A percentile compares a stretch with the other conserved stretches of the same genome.
Conservation (phyloP, 495 filamentous ascomycete genomes). For the Tirmania nivea region DNA sequence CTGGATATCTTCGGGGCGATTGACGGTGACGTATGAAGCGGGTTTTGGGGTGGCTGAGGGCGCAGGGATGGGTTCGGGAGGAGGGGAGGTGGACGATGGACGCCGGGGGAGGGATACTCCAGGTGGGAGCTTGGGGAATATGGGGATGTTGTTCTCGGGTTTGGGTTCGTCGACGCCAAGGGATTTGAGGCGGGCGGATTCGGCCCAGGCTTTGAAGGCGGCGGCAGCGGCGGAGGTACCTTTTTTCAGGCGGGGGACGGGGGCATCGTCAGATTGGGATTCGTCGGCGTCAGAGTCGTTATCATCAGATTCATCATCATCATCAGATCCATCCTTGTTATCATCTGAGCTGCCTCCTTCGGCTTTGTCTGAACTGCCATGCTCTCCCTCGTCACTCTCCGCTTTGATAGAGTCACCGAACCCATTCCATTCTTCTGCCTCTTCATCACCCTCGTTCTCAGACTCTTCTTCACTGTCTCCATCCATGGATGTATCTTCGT, state of each 20-base stretch:
- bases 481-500: slow-evolving; percentile 11
- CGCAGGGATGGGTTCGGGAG: slow-evolving; percentile 6
- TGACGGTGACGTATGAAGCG: slow-evolving; percentile 51
- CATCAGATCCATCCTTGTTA: slow-evolving; percentile 16
- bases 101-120: neutral
- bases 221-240: slow-evolving; percentile 20
- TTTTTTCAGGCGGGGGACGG: slow-evolving; percentile 14
- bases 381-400: slow-evolving; percentile 11
- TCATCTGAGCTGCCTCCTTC: slow-evolving; percentile 15
- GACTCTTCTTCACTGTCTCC: slow-evolving; percentile 9
- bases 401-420: slow-evolving; percentile 9
- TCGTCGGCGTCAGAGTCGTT: slow-evolving; percentile 13
- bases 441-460: slow-evolving; percentile 6
- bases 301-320: slow-evolving; percentile 15
- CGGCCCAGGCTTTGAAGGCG: slow-evolving; percentile 92
- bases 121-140: slow-evolving; percentile 1
- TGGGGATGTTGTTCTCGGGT: slow-evolving; percentile 1
- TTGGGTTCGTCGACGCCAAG: slow-evolving; percentile 14
- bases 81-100: slow-evolving; percentile 13
- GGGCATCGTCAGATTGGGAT: slow-evolving; percentile 18
- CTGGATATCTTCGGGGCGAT: slow-evolving; percentile 52
- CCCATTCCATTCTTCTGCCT: slow-evolving; percentile 7
- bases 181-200: slow-evolving; percentile 59
- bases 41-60: slow-evolving; percentile 19
- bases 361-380: slow-evolving; percentile 11